Percentiles rank a stretch among this genome's conserved stretches.
These are phyloP conservation scores for Didymellaceae sp. DNA, from an alignment of 2,329 filamentous ascomycete species.

Conservation along the genomic window DNA sequence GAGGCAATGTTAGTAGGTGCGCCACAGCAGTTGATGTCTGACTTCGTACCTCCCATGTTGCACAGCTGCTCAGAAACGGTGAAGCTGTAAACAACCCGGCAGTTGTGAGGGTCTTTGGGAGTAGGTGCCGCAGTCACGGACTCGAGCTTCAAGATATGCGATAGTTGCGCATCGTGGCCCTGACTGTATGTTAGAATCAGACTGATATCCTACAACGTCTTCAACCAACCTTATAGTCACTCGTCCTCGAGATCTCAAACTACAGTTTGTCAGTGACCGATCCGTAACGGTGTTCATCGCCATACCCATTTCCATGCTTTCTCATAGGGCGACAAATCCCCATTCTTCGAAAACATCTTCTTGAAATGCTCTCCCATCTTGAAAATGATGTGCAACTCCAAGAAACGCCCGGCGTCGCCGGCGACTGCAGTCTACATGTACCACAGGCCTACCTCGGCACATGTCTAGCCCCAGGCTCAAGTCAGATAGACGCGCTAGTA, in stretches of 20 bases:
- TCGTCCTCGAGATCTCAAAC: conserved; percentile 28
- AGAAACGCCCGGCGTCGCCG: conserved; percentile 4
- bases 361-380: conserved; percentile 12
- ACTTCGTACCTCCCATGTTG: conserved; percentile 45
- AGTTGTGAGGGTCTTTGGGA: conserved; percentile 35
- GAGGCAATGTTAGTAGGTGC: background rate
- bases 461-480: conserved; percentile 4
- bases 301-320: conserved; percentile 29
- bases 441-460: conserved; percentile 19
- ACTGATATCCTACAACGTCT: background rate
- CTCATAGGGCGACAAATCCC: conserved; percentile 25
- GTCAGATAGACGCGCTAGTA: background rate
- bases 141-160: conserved; percentile 44
- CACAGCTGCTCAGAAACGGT: conserved; percentile 53
- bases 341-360: conserved; percentile 5
- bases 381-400: background rate
- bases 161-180: conserved; percentile 42
- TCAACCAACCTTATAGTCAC: conserved; percentile 35
- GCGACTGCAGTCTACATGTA: conserved; percentile 10
- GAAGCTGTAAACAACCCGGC: conserved; percentile 53
- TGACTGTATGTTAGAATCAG: conserved; percentile 18
- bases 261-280: conserved; percentile 9
- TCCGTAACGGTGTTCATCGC: too few species aligned
- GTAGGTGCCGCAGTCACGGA: conserved; percentile 41
- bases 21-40: too few species aligned